Percentiles rank a stretch among this genome's conserved stretches.
phyloP scores from a whole-genome alignment of 768 basidiomycete species.

The Tulasnella sp. region DNA sequence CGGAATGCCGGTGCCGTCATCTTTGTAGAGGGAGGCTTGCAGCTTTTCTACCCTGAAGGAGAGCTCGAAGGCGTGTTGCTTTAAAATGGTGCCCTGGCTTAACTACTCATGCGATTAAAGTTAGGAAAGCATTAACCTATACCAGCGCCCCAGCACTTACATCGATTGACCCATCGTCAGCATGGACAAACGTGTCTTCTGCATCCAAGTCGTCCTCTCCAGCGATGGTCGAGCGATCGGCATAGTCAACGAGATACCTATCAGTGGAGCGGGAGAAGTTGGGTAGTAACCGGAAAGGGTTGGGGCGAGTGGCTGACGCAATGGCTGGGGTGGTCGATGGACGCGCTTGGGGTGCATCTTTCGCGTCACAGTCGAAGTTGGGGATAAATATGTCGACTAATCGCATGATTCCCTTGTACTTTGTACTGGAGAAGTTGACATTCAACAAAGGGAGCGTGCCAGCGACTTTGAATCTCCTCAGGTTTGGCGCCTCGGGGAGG shows the following conservation, averaged over 20 bases:
- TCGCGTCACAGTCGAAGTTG: conserved; percentile 60
- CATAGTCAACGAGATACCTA: conserved; percentile 73
- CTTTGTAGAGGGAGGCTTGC: conserved; percentile 76
- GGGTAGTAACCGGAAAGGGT: conserved; percentile 45
- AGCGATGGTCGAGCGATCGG: conserved; percentile 37
- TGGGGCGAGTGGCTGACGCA: conserved; percentile 15
- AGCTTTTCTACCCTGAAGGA: conserved; percentile 85
- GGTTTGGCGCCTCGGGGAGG: conserved; percentile 75
- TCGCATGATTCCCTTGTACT: conserved; percentile 91
- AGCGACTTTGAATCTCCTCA: conserved; percentile 87
- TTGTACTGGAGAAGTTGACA: conserved; percentile 87
- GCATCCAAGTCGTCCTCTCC: conserved; percentile 38
- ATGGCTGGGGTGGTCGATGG: conserved; percentile 19
- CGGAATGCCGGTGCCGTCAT: conserved; percentile 53
- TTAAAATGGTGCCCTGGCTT: conserved; percentile 38
- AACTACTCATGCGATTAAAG: not conserved
- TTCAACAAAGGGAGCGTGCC: conserved; percentile 86
- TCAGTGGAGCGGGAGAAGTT: conserved; percentile 58
- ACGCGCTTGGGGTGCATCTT: conserved; percentile 21
- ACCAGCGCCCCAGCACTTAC: not conserved
- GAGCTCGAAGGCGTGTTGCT: conserved; percentile 75
- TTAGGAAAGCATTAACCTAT: not conserved
- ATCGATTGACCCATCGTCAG: conserved; percentile 54
- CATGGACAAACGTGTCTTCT: conserved; percentile 64
- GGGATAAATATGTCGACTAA: conserved; percentile 91